Conservation (phyloP, 2,329 filamentous ascomycete species). For the Nothopassalora personata region DNA sequence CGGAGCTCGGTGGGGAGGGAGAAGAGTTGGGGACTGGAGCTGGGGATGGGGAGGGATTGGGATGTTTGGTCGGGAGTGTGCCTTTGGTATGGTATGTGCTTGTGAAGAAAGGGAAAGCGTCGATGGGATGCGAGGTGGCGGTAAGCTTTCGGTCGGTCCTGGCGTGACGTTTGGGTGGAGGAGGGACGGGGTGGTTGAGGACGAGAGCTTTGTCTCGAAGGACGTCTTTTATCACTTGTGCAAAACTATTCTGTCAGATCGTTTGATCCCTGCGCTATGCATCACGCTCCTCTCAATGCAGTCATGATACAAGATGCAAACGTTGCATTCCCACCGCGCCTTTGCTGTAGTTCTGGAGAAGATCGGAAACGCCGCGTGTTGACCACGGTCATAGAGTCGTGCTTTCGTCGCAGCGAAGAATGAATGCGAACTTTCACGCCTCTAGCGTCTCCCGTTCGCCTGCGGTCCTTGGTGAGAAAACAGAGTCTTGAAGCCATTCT, state of each 20-base stretch:
- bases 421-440: neutral
- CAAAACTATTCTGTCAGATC: neutral
- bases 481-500: constrained; percentile 93
- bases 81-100: neutral
- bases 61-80: neutral
- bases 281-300: neutral
- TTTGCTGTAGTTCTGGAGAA: neutral
- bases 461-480: constrained; percentile 44
- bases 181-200: neutral
- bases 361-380: neutral
- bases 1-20: constrained; percentile 1
- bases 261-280: neutral
- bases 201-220: neutral
- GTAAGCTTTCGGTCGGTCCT: neutral
- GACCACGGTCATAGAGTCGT: neutral
- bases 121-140: neutral
- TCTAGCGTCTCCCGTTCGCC: constrained; percentile 17
- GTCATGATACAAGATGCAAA: neutral
- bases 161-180: neutral
- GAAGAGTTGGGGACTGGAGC: neutral
- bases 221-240: neutral
- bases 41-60: neutral
- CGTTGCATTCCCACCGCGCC: neutral
- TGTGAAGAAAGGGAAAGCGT: neutral
- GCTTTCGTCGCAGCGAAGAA: neutral